These are phyloP conservation scores for Flammula alnicola DNA, from an alignment of 1,284 basidiomycete species.

Conservation along the genomic window DNA sequence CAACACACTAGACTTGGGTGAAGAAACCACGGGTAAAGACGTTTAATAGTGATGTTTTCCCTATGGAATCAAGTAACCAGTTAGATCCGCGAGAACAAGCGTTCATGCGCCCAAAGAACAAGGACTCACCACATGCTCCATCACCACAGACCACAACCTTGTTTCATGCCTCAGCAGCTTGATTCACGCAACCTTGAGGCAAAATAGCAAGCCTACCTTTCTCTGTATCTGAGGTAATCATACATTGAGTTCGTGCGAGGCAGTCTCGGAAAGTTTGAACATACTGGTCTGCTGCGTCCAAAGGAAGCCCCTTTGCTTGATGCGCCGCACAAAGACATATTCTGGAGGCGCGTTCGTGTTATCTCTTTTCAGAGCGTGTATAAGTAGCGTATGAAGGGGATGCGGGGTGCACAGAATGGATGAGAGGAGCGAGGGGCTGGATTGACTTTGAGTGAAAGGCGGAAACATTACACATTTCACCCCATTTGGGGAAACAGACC, in stretches of 20 bases:
- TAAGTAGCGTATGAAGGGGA: neutral
- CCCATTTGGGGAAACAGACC: neutral
- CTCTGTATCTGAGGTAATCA: slow-evolving; percentile 41
- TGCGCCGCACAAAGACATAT: slow-evolving; percentile 57
- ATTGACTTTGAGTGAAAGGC: slow-evolving; percentile 2
- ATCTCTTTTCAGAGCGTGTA: neutral
- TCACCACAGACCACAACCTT: slow-evolving; percentile 78
- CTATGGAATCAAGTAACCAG: slow-evolving; percentile 36
- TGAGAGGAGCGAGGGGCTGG: slow-evolving; percentile 2
- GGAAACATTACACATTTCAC: slow-evolving; percentile 7
- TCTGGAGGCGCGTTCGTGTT: neutral
- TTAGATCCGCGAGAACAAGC: neutral
- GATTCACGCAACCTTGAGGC: neutral
- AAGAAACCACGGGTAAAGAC: slow-evolving; percentile 88
- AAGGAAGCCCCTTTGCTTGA: slow-evolving; percentile 52
- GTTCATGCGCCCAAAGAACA: slow-evolving; percentile 5
- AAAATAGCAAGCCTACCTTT: slow-evolving; percentile 36
- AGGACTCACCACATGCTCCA: slow-evolving; percentile 80
- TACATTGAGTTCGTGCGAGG: slow-evolving; percentile 7
- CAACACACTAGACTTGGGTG: slow-evolving; percentile 82
- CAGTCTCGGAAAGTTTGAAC: slow-evolving; percentile 23
- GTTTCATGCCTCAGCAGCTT: slow-evolving; percentile 13
- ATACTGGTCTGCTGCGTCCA: slow-evolving; percentile 54
- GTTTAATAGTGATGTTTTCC: slow-evolving; percentile 83
- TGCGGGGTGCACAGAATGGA: slow-evolving; percentile 1